Evolutionary conservation across 805 yeast species (phyloP), one percentile per base, ranked within the genome.

Genomic region (Metschnikowia amazonensis): DNA sequence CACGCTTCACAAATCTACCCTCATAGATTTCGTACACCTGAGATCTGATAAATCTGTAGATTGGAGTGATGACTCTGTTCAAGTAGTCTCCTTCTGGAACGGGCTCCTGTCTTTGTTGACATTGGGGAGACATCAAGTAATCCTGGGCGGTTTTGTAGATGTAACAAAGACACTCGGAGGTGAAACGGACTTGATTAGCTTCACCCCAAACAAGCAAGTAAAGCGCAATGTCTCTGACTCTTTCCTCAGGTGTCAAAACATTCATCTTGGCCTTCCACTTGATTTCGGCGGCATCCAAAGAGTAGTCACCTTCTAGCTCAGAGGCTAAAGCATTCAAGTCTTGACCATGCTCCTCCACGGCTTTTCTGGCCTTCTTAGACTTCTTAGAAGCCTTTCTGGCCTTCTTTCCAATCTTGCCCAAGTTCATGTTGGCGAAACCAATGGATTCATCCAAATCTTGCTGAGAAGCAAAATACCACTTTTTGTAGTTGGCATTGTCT

Each of bases 141-240:
- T 94, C 99, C 55, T 78, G 77, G 47, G 97, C 96, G 67, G 95
- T 87, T 75, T 95, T 92, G 80, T 82, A 95, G 62, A 94, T 83
- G 78, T 86, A 94, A 79, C 97, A 88, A 52, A 94, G 72, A 71
- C 86, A 78, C 51, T 76, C 80, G 5, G 85, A 79, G 46, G 94
- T 85, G 73, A 94, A 94, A 70, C 99, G 86, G 48, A 92, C 95
- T 74, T 86, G 94, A 69, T 86, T 86, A 29, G 94, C 90, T 72
- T 86, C 95, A 74, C 95, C 95, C 95, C 95, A 86, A 57, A 84
- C 68, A 58, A 86, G 72, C 50, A 86, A 71, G 69, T 85, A 86
- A 51, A 86, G 70, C 11, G 90, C 83, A 56, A 86, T 69, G 54
- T 86, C 89, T 69, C 90, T 80, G 44, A 85, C 90, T 67, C 85